Conservation (phyloP, 2,329 filamentous ascomycete species). For the Sporothrix luriei region DNA sequence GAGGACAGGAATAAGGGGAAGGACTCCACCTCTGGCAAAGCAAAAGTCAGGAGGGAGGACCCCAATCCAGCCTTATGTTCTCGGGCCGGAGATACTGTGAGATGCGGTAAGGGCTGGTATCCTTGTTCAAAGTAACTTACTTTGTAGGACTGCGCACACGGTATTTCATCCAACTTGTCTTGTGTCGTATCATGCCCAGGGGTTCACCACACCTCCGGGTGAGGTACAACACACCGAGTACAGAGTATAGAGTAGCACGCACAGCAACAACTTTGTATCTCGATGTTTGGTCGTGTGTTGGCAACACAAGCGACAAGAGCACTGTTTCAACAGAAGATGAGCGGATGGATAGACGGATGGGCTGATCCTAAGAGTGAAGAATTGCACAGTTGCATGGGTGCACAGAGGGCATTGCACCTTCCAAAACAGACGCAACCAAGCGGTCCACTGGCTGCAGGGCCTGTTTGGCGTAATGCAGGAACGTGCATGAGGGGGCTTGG, state of each 20-base stretch:
- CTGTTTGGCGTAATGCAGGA: slow-evolving; percentile 23
- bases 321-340: neutral
- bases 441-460: slow-evolving; percentile 13
- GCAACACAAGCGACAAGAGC: slow-evolving; percentile 15
- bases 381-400: neutral
- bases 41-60: neutral
- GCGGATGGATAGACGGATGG: neutral
- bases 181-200: neutral
- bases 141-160: neutral
- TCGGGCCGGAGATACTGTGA: neutral
- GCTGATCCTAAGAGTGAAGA: neutral
- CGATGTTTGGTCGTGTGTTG: neutral
- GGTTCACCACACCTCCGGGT: slow-evolving; percentile 13
- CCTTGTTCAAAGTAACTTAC: neutral
- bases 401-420: neutral
- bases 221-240: no score
- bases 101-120: no score
- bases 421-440: slow-evolving; percentile 19
- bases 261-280: neutral
- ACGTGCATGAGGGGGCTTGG: neutral
- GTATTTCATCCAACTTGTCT: neutral
- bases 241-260: neutral
- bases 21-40: neutral
- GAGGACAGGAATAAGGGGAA: neutral
- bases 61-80: slow-evolving; percentile 3